Evolutionary conservation across 768 basidiomycete species (phyloP), one percentile per base, ranked within the genome.

Genomic region (Leccinum boreale): DNA sequence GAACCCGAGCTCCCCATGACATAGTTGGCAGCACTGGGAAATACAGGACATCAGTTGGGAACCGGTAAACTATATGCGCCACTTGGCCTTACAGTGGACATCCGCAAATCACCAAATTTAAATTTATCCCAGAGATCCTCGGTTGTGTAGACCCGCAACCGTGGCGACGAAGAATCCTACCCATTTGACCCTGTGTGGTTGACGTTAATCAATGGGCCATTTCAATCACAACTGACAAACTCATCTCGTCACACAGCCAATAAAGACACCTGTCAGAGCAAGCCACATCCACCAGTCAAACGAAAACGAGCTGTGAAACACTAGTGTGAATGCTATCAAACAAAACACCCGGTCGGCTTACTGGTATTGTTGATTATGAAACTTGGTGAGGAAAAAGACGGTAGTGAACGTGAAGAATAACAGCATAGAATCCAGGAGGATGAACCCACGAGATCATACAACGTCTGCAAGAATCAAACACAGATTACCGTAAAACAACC

Each of bases 51-150:
- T 69, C 39, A 64, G 33, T 21, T 42, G 36, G 61, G 49, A 52
- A 62, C 44, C 59, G 53, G 17, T 35, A 21, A 29, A 5, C 52
- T 44, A n/a, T 47, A 17, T 26, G 17, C 52, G 28, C 23, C n/a
- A 7, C 7, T n/a, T 6, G 15, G 48, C 79, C 92, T 62, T 73
- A 97, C 95, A 58, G 83, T 78, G 28, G 92, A 80, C 90, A 99
- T 94, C 66, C 84, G 87, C 21, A 97, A 78, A 73, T 99, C 95
- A 7, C 96, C 96, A 24, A 24, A 24, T 24, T 24, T 24, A 71
- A 98, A 95, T 73, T 98, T 98, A 46, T 95, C 89, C 96, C 96
- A 98, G 9, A 99, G 83, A 67, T 99, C 97, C 72, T 98, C 95
- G 56, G 98, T 84, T 0, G 97, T 98, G 74, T 2, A 96, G 73